Evolutionary conservation across 306 rosid genomes (phyloP).

Genomic region (Begonia loranthoides): DNA sequence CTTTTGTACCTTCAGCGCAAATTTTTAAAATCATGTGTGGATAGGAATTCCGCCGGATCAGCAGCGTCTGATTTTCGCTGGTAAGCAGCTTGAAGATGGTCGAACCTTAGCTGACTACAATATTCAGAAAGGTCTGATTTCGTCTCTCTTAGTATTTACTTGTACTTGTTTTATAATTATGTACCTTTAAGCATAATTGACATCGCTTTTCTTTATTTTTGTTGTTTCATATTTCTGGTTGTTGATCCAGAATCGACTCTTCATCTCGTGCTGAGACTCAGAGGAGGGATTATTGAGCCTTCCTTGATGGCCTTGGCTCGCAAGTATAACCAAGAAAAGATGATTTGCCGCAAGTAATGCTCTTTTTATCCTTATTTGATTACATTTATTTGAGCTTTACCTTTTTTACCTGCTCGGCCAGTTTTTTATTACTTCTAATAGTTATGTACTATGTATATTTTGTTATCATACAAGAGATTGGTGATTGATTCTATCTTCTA

Average conservation of each 20-base stretch:
- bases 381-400: too few relatives aligned
- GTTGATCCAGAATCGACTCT: conserved; percentile 64
- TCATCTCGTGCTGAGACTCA: conserved; percentile 97
- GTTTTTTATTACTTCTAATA: too few relatives aligned
- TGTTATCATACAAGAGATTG: too few relatives aligned
- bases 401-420: too few relatives aligned
- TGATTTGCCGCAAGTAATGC: conserved; percentile 84
- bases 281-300: conserved; percentile 97
- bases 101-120: neutral
- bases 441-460: too few relatives aligned
- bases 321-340: conserved; percentile 91
- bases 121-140: neutral
- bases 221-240: neutral
- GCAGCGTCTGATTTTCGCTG: neutral
- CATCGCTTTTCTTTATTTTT: neutral
- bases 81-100: neutral
- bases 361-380: neutral
- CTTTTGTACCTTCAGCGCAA: neutral
- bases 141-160: too few relatives aligned
- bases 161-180: neutral
- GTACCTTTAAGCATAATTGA: neutral
- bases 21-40: neutral
- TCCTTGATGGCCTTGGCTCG: conserved; percentile 97
- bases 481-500: too few relatives aligned
- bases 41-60: conserved; percentile 1